Base-by-base conservation (phyloP, 768 basidiomycete genomes). In the Nidularia pulvinata region DNA sequence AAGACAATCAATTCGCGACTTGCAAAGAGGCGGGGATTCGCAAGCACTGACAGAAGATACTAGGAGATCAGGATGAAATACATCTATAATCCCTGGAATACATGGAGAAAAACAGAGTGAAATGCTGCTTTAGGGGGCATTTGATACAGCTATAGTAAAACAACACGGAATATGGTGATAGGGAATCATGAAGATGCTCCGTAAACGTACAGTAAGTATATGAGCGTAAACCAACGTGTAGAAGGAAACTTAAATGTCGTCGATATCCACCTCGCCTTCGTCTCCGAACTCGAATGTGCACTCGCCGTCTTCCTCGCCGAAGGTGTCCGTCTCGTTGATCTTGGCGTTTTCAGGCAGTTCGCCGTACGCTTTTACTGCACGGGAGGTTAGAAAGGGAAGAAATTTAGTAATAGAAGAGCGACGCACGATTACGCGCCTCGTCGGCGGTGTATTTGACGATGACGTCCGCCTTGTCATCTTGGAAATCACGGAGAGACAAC, bases 391-490 rank as follows among this genome's bases (percentile, higher is more conserved):
- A 30, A 52, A 48, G 14, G 45, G 6, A 9, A 50, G 49, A 50
- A 42, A 30, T 7, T 11, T 10, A 25, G 19, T 11, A 50, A 25
- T 50, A 36, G 36, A 7, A 49, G 7, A 25, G 48, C 30, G n/a
- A 79, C 84, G 57, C 63, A 82, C 86, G 58, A 69, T 89, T 93
- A 56, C 92, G 81, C 44, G 92, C 92, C 68, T 99, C 96, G 67
- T 99, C 95, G 36, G 95, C 86, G 1, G 95, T 97, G 72, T 98
- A 99, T 74, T 97, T 97, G 64, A 98, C 96, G 66, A 98, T 98
- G 48, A 99, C 96, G 76, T 99, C 97, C 16, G 95, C 97, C 72
- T 98, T 98, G 75, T 93, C 94, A 63, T 99, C 97, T 72, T 98
- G 96, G 85, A 98, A 99, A 49, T 98, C 97, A 58, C 97, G 92